Percentiles rank a stretch among this genome's conserved stretches.
These are phyloP conservation scores for Ochromonas danica DNA, from an alignment of 108 stramenopile species.

Conservation along the genomic window DNA sequence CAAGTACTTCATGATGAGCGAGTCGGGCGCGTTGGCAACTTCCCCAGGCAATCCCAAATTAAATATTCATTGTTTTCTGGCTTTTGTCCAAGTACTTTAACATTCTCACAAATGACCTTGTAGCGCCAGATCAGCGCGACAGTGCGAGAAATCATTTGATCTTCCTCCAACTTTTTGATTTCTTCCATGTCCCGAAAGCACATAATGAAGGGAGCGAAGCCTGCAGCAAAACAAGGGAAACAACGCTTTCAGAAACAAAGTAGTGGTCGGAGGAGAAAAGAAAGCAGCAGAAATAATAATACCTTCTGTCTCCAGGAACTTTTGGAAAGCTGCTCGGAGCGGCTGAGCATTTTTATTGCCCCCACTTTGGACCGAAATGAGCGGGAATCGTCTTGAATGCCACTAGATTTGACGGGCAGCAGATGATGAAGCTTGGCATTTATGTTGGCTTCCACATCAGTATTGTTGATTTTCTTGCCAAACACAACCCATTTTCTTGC, in stretches of 20 bases:
- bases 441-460: too few species aligned
- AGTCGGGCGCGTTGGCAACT: background rate
- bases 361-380: conserved; percentile 10
- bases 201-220: background rate
- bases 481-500: too few species aligned
- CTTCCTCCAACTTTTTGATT: conserved; percentile 2
- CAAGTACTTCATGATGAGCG: background rate
- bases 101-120: background rate
- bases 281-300: too few species aligned
- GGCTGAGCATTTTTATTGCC: background rate
- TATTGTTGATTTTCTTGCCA: too few species aligned
- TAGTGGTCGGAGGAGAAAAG: too few species aligned
- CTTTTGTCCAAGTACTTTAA: background rate
- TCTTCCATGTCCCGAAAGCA: conserved; percentile 21
- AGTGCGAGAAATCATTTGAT: background rate
- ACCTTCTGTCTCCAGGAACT: background rate
- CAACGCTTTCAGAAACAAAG: too few species aligned
- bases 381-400: conserved; percentile 23
- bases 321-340: background rate
- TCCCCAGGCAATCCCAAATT: conserved; percentile 1
- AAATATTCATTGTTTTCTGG: background rate
- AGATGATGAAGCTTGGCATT: too few species aligned
- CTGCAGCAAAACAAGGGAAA: too few species aligned
- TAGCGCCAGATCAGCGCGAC: conserved; percentile 1
- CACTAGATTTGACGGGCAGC: too few species aligned